phyloP scores from a whole-genome alignment of 495 filamentous ascomycete genomes.

The Aspergillus biplanus region DNA sequence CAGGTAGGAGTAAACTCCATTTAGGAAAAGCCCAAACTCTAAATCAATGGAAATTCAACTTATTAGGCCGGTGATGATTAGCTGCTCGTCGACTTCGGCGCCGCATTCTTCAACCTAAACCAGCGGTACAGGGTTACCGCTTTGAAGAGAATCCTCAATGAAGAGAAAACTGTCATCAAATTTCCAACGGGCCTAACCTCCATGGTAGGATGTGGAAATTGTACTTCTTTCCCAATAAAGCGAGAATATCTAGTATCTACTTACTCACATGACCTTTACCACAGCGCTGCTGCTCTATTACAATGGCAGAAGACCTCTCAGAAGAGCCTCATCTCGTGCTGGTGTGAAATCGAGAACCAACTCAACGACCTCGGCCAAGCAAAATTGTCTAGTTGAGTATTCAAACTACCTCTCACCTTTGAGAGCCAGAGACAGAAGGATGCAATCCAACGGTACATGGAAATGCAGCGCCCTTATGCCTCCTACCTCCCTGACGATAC shows the following conservation, averaged over 20 bases:
- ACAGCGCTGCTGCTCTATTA: slow-evolving; percentile 53
- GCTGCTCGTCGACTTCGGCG: slow-evolving; percentile 58
- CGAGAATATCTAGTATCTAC: not conserved
- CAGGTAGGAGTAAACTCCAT: slow-evolving; percentile 35
- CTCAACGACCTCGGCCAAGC: slow-evolving; percentile 42
- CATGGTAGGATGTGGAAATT: slow-evolving; percentile 53
- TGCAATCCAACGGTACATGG: slow-evolving; percentile 58
- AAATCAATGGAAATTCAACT: not conserved
- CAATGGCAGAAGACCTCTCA: slow-evolving; percentile 45
- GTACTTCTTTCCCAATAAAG: slow-evolving; percentile 24
- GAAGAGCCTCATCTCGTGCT: slow-evolving; percentile 33
- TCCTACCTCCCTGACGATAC: slow-evolving; percentile 62
- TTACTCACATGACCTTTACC: not conserved
- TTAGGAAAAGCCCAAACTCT: not conserved
- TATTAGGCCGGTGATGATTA: slow-evolving; percentile 56
- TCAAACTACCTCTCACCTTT: slow-evolving; percentile 60
- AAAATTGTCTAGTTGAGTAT: slow-evolving; percentile 54
- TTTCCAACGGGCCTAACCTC: slow-evolving; percentile 46
- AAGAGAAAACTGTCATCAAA: slow-evolving; percentile 31
- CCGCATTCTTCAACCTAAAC: slow-evolving; percentile 52
- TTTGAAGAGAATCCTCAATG: slow-evolving; percentile 44
- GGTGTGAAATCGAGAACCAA: slow-evolving; percentile 31
- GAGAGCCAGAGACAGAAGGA: slow-evolving; percentile 51
- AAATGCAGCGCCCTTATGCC: slow-evolving; percentile 60
- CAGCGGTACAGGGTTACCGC: slow-evolving; percentile 54